Base-by-base conservation (phyloP, 1,139 yeast species). In the Meyerozyma guilliermondii region DNA sequence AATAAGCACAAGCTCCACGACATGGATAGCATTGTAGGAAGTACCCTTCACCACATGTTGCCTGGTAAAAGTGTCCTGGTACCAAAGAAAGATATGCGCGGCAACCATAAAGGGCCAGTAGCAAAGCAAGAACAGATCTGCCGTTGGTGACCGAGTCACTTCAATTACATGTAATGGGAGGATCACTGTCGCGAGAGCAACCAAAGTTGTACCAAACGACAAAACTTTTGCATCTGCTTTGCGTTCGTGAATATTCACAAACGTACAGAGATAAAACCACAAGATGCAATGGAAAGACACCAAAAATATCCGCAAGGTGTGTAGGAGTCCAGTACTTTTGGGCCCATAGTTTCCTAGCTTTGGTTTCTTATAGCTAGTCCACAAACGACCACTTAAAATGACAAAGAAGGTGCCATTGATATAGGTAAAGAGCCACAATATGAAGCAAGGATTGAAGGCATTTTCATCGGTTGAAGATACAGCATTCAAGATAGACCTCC, bases 371-470 rank as follows among this genome's bases (percentile, higher is more conserved):
- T 10, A 43, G 37, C 40, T 58, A 37, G 20, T 49, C 41, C 47
- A 9, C 17, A 72, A 49, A 43, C 66, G 27, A 5, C 52, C 29
- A 30, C 78, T 74, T 8, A 56, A 29, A 1, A 62, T 18, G 1
- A 47, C 39, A 35, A 35, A 45, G 5, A 39, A 7, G 3, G 30
- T 30, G n/a, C 36, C 36, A 0, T 70, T 48, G 7, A 58, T 43
- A 1, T 40, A 34, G 1, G 47, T 47, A 39, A 61, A 53, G 3
- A 64, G 39, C 17, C 59, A 41, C 3, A 75, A 58, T 3, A 78
- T 46, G 49, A 80, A 75, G 50, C 85, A 79, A 2, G 84, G 84
- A 43, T 76, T 78, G 49, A 81, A 60, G 0, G 83, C 81, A 53
- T 78, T 80, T 4, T 68, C 68, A 11, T 58, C 46, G 22, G 11